Evolutionary conservation across 495 filamentous ascomycete genomes (phyloP), one percentile per base, ranked within the genome.

Genomic region (Hypoxylon perforatum): DNA sequence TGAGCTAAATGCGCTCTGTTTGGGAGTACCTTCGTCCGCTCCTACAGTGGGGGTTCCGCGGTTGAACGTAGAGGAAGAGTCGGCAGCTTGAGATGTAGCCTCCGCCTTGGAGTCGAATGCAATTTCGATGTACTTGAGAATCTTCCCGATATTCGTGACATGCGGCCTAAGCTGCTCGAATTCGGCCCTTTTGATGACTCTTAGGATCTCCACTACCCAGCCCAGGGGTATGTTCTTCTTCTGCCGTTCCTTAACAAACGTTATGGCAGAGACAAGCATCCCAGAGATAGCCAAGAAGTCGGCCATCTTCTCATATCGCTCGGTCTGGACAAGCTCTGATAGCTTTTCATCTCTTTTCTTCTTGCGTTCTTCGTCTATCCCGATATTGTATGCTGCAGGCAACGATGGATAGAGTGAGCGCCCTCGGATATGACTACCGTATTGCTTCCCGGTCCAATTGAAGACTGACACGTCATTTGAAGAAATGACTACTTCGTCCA

Each of bases 381-480:
- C 53, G 15, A 66, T 63, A 7, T 68, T 65, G 55, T 68, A 78
- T 5, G 75, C 76, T 41, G 56, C 62, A 17, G 70, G 73, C 4
- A 67, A 67, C n/a, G 70, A 74, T 18, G 77, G 77, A 50, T 78
- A 79, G 50, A 79, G 55, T 0, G 76, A 77, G 21, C 77, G 63
- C 8, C 77, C 77, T 14, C 76, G 66, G 6, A 78, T 70, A 1
- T 72, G 69, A 17, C 75, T 80, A 0, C 77, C 76, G 49, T 72
- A 65, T 9, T 75, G 67, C 57, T 73, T 77, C 5, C 77, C 76
- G 6, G 71, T 69, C 77, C 77, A 80, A 65, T 78, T 80, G 65
- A 80, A 80, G 51, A 78, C 71, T 4, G 77, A 77, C 17, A 80
- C 62, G 25, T 80, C 77, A 59, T 78, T 80, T 38, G 69, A 70